Conservation (phyloP, 2,329 filamentous ascomycete species). For the Exophiala oligosperma region DNA sequence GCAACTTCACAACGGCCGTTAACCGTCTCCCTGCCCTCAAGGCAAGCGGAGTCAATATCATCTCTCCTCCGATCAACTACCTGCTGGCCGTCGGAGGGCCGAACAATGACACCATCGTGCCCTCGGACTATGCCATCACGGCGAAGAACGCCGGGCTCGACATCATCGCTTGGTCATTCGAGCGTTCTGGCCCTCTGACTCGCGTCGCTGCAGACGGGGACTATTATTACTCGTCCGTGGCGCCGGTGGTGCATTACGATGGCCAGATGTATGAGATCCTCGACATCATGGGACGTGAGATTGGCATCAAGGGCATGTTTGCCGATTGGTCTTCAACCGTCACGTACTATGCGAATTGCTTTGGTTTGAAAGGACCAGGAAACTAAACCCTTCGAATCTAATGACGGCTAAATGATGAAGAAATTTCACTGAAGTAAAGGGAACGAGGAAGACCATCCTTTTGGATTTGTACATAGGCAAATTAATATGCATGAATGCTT, state of each 20-base stretch:
- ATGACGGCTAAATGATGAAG: not conserved
- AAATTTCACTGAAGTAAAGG: not conserved
- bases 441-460: not conserved
- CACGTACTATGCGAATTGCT: constrained; percentile 72
- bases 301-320: constrained; percentile 64
- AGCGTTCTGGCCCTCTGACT: constrained; percentile 62
- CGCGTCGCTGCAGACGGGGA: constrained; percentile 52
- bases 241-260: constrained; percentile 58
- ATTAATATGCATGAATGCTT: not conserved
- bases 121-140: constrained; percentile 61
- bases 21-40: constrained; percentile 58
- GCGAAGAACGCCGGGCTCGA: constrained; percentile 63
- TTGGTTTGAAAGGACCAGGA: constrained; percentile 41
- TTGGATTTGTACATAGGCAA: not conserved
- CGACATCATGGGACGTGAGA: constrained; percentile 62
- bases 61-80: constrained; percentile 64
- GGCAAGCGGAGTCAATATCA: constrained; percentile 59
- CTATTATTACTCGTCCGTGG: constrained; percentile 52
- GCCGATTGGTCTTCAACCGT: constrained; percentile 69
- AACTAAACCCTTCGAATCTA: not conserved
- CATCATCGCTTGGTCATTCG: constrained; percentile 68
- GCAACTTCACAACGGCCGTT: constrained; percentile 55
- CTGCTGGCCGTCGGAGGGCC: constrained; percentile 55
- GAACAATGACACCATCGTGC: constrained; percentile 54
- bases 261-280: constrained; percentile 68